Conservation (phyloP, 2,329 filamentous ascomycete species). For the Fusarium sp. region DNA sequence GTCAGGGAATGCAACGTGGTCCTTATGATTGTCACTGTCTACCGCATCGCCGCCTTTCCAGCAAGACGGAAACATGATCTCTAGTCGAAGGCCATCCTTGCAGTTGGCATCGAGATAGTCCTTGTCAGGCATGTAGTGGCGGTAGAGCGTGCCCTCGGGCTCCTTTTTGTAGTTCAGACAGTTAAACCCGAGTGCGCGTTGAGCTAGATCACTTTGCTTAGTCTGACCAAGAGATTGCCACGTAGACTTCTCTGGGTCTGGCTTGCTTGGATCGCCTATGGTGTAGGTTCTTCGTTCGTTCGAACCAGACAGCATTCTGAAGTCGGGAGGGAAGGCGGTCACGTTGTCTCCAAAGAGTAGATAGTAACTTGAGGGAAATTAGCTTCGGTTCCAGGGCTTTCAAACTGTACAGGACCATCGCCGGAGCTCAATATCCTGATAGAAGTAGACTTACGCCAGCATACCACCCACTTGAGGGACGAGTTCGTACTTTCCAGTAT, state of each 20-base stretch:
- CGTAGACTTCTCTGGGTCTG: conserved; percentile 75
- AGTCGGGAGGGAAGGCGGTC: conserved; percentile 80
- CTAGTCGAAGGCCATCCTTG: conserved; percentile 83
- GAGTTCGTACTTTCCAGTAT: conserved; percentile 75
- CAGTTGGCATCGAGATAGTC: conserved; percentile 85
- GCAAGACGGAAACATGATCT: conserved; percentile 91
- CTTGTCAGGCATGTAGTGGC: conserved; percentile 87
- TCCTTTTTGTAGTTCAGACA: conserved; percentile 83
- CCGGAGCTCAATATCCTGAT: no score
- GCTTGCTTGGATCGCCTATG: conserved; percentile 75
- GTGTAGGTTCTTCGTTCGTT: conserved; percentile 78
- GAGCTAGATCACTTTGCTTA: conserved; percentile 75
- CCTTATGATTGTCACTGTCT: conserved; percentile 69
- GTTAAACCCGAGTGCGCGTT: conserved; percentile 94
- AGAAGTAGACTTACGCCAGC: conserved; percentile 75
- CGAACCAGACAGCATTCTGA: conserved; percentile 87
- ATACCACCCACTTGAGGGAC: conserved; percentile 86
- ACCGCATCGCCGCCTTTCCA: conserved; percentile 82
- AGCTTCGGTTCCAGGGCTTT: conserved; percentile 6
- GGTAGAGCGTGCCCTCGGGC: conserved; percentile 82
- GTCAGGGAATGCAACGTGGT: conserved; percentile 83
- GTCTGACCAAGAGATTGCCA: conserved; percentile 78
- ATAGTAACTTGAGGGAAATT: conserved; percentile 77
- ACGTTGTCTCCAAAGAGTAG: conserved; percentile 78
- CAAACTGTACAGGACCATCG: neutral